Conservation (phyloP, 257 asterid genomes). For the Plectranthus barbatus region DNA sequence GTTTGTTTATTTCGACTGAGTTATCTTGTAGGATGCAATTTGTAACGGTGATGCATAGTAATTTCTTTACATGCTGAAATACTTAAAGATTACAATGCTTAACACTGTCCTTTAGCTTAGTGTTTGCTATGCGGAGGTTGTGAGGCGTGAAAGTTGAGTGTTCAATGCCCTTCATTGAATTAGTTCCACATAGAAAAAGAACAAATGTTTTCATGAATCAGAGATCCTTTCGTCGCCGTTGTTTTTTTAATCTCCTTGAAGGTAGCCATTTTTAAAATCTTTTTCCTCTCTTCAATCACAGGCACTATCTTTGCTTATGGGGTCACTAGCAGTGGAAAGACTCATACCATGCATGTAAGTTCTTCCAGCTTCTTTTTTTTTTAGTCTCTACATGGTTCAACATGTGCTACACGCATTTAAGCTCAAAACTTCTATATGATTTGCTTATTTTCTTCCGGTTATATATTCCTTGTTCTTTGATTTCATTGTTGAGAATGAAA, state of each 20-base stretch:
- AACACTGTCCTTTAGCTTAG: background rate
- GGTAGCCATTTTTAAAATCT: slow-evolving; percentile 6
- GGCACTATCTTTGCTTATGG: slow-evolving; percentile 98
- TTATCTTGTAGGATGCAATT: background rate
- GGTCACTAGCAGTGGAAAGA: slow-evolving; percentile 98
- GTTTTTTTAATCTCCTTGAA: slow-evolving; percentile 8
- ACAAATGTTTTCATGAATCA: background rate
- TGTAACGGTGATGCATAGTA: background rate
- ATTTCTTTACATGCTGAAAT: background rate
- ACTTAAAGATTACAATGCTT: background rate
- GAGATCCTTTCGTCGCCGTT: background rate
- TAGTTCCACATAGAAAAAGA: background rate
- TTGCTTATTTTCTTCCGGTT: slow-evolving; percentile 1
- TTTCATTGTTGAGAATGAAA: slow-evolving; percentile 11
- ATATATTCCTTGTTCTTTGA: background rate
- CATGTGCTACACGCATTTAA: slow-evolving; percentile 1
- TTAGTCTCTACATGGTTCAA: background rate
- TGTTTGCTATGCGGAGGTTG: background rate
- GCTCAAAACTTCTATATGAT: background rate
- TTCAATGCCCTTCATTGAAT: background rate
- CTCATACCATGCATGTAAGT: slow-evolving; percentile 99
- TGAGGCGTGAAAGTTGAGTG: background rate
- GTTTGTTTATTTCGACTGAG: background rate
- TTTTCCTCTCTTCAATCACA: slow-evolving; percentile 15
- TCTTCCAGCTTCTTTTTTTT: slow-evolving; percentile 13